Evolutionary conservation across 352 stramenopile species (phyloP).

Genomic region (Globisporangium camurandrum): DNA sequence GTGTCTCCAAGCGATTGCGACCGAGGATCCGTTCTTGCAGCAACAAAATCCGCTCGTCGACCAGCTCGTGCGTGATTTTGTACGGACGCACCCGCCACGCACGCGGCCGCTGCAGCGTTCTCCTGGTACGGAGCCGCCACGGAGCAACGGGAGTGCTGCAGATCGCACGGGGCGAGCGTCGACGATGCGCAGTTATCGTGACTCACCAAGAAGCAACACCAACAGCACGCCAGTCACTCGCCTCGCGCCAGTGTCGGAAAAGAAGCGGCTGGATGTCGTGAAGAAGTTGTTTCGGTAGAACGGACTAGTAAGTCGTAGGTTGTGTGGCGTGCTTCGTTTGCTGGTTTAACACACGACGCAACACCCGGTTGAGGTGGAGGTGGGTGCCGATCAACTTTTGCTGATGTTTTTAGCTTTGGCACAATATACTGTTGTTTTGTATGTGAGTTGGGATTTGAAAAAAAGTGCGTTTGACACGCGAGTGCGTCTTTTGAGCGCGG

Average conservation of each 20-base stretch:
- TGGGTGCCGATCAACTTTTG: no score
- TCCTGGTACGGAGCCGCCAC: background rate
- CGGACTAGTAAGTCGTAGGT: no score
- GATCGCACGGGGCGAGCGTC: constrained; percentile 6
- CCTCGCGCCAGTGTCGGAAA: constrained; percentile 5
- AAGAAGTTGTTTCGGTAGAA: constrained; percentile 10
- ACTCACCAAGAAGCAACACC: constrained; percentile 1
- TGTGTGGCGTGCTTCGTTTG: no score
- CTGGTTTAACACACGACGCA: no score
- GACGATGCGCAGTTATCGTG: constrained; percentile 11
- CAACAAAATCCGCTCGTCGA: constrained; percentile 50
- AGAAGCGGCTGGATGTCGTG: constrained; percentile 2
- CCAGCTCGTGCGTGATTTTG: constrained; percentile 45
- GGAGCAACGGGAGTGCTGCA: background rate
- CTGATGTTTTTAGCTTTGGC: no score
- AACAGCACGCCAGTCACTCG: constrained; percentile 1
- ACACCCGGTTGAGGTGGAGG: no score
- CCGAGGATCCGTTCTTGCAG: constrained; percentile 69
- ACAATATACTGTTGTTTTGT: no score
- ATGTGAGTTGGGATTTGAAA: no score
- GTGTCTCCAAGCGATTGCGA: constrained; percentile 29
- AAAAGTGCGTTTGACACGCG: no score
- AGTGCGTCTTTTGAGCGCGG: no score
- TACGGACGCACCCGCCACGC: constrained; percentile 20
- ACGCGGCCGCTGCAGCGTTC: background rate